Conservation (phyloP, 108 stramenopile genomes). For the Bacterosira constricta region DNA sequence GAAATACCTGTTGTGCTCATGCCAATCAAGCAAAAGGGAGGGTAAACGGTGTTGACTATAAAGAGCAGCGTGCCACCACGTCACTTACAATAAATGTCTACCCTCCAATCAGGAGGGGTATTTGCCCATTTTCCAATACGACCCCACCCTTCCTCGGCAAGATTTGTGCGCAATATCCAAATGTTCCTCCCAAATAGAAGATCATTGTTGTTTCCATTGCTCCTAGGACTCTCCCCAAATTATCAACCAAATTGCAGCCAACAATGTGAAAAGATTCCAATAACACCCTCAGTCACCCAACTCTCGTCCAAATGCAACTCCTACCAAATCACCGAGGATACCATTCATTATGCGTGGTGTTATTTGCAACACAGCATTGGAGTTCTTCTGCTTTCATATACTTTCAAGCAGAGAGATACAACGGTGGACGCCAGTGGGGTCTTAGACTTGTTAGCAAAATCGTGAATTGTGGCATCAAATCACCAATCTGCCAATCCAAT, state of each 20-base stretch:
- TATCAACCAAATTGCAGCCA: conserved; percentile 19
- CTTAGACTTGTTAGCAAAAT: conserved; percentile 33
- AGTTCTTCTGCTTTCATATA: too few species aligned
- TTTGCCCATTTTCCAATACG: conserved; percentile 42
- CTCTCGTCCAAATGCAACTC: conserved; percentile 35
- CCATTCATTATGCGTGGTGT: conserved; percentile 11
- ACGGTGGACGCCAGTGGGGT: conserved; percentile 20
- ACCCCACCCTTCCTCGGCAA: conserved; percentile 30
- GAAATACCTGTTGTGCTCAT: too few species aligned
- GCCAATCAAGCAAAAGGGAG: too few species aligned
- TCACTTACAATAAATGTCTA: too few species aligned
- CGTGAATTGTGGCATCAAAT: conserved; percentile 38
- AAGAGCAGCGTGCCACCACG: too few species aligned
- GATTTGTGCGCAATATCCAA: conserved; percentile 3
- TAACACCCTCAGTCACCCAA: conserved; percentile 9
- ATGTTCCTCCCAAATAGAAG: conserved; percentile 2
- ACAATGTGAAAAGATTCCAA: conserved; percentile 13
- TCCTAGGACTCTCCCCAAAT: conserved; percentile 16
- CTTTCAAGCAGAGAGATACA: conserved; percentile 17
- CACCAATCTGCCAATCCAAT: conserved; percentile 45
- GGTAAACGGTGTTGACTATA: too few species aligned
- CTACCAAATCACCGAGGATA: conserved; percentile 5
- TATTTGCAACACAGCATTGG: background rate
- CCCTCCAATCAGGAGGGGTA: conserved; percentile 39
- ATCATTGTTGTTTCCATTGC: background rate